A percentile compares a stretch with the other conserved stretches of the same genome.
Conservation (phyloP, 2,329 filamentous ascomycete species). For the Tolypocladium paradoxum region DNA sequence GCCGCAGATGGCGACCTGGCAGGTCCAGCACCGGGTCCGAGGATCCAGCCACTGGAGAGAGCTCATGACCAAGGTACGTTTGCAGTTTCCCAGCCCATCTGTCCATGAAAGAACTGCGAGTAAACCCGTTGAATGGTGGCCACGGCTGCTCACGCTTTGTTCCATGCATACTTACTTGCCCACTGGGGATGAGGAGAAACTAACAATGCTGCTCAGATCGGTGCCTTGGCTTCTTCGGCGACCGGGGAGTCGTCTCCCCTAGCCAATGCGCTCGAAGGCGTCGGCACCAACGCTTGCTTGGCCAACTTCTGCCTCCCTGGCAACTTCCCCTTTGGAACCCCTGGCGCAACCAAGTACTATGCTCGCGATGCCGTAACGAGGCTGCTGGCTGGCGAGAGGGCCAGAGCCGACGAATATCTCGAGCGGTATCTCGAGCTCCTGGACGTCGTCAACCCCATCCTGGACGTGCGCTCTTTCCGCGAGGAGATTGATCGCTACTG, state of each 20-base stretch:
- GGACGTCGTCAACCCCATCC: conserved; percentile 22
- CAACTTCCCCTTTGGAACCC: conserved; percentile 27
- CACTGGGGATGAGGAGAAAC: background rate
- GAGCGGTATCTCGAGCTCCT: conserved; percentile 19
- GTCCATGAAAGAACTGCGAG: background rate
- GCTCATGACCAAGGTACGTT: conserved; percentile 23
- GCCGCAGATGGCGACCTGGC: conserved; percentile 19
- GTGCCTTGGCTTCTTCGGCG: conserved; percentile 9
- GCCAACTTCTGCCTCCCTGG: conserved; percentile 23
- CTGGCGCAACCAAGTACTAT: conserved; percentile 21
- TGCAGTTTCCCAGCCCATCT: background rate
- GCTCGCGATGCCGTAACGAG: conserved; percentile 18
- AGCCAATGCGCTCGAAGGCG: conserved; percentile 16
- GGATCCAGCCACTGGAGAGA: conserved; percentile 26
- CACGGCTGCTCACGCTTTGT: background rate
- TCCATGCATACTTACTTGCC: background rate
- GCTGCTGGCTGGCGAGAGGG: conserved; percentile 16
- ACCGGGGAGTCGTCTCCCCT: conserved; percentile 15
- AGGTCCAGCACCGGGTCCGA: conserved; percentile 21
- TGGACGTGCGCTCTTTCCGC: conserved; percentile 19
- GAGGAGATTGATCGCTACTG: conserved; percentile 21
- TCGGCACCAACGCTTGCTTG: conserved; percentile 23
- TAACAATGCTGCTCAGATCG: conserved; percentile 12
- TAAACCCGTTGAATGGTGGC: background rate
- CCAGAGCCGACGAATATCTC: conserved; percentile 15